Evolutionary conservation across 257 asterid species (phyloP).

Genomic region (Apocynum venetum): DNA sequence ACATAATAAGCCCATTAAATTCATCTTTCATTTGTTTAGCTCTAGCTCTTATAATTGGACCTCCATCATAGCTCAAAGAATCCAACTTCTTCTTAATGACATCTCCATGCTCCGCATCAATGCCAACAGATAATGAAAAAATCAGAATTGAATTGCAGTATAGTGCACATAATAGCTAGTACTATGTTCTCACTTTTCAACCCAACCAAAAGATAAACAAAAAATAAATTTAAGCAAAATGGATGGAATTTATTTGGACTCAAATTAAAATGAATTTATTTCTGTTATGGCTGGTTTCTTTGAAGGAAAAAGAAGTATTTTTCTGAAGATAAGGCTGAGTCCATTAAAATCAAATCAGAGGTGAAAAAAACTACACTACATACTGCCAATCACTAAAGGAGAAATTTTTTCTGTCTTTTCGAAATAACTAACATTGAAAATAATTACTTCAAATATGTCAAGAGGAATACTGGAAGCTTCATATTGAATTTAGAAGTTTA

Average conservation of each 20-base stretch:
- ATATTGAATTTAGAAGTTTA: not conserved
- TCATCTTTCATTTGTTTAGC: no score
- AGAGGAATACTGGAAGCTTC: not conserved
- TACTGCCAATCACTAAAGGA: not conserved
- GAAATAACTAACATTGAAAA: not conserved
- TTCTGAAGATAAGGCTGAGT: not conserved
- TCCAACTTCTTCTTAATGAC: no score
- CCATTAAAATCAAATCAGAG: not conserved
- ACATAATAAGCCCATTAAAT: no score
- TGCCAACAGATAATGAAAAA: not conserved
- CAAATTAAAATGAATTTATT: no score
- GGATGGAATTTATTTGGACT: not conserved
- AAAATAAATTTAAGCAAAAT: no score
- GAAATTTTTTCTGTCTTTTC: not conserved
- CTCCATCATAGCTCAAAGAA: no score
- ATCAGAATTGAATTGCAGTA: not conserved
- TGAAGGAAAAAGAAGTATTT: not conserved
- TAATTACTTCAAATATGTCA: not conserved
- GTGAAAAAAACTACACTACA: no score
- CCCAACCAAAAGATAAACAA: no score
- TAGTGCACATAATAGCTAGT: not conserved
- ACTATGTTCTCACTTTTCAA: not conserved
- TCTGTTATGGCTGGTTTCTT: not conserved
- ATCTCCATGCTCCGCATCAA: no score
- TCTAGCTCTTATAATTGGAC: no score